These are phyloP conservation scores for Quercus glauca DNA, from an alignment of 306 rosid genomes.

Conservation along the genomic window DNA sequence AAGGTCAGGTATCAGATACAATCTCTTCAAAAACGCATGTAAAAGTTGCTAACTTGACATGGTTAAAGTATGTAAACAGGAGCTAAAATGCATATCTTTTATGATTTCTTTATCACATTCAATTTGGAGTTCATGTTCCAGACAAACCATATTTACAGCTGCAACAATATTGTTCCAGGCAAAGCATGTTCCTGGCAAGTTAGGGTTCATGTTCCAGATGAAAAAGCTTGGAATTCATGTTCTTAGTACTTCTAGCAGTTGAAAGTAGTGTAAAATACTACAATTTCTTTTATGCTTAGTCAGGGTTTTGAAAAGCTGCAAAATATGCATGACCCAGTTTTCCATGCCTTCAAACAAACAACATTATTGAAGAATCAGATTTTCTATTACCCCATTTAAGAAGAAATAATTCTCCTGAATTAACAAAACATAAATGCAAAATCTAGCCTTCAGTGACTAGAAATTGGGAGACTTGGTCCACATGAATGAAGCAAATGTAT, in stretches of 20 bases:
- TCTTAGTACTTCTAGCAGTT: not conserved
- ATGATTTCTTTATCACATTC: not conserved
- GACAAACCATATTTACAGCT: not conserved
- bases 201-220: too few relatives aligned
- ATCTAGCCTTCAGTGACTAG: not conserved
- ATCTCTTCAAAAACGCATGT: not conserved
- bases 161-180: not conserved
- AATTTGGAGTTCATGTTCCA: not conserved
- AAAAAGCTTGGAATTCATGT: too few relatives aligned
- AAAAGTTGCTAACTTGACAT: not conserved
- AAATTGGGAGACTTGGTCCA: not conserved
- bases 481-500: not conserved
- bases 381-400: not conserved
- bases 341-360: not conserved
- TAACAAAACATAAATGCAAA: not conserved
- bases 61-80: not conserved
- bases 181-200: too few relatives aligned
- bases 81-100: not conserved
- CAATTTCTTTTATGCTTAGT: not conserved
- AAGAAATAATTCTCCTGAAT: not conserved
- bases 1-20: conserved; percentile 9
- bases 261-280: not conserved
- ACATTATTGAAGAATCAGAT: not conserved
- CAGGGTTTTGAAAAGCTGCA: not conserved
- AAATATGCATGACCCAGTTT: not conserved